Evolutionary conservation across 306 rosid genomes (phyloP), one percentile per base, ranked within the genome.

Genomic region (Lathyrus sativus): DNA sequence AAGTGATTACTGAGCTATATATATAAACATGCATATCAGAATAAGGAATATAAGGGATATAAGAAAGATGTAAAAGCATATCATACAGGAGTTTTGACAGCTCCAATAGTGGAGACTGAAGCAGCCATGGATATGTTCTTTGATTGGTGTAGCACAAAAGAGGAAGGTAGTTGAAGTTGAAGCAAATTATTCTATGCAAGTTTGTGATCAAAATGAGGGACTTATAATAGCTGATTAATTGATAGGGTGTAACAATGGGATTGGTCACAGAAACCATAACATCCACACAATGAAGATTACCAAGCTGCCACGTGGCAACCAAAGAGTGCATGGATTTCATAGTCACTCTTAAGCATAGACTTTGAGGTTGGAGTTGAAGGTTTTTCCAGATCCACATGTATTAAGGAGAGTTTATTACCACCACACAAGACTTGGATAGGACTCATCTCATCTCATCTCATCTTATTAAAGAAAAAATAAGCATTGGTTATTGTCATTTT

Each of bases 71-170:
- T n/a, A 14, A 59, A 50, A 45, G 61, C 4, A 26, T 4, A 55
- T 13, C 78, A 1, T 80, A 92, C 96, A 56, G 75, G 91, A 59
- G 79, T 84, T 70, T 89, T 92, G 78, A 87, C 85, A 51, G 85
- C 88, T 78, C 89, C 95, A 42, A 92, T 38, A 42, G 96, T 87
- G 75, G 98, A 85, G 76, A 88, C 76, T 58, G 98, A 79, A 66
- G 98, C 82, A 62, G 95, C 96, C 98, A 92, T 92, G 70, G 74
- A 9, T 53, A 19, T 51, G 39, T 38, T 57, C 14, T 42, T 3
- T 38, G 70, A 15, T 65, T 6, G 14, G 17, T 62, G 59, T 43
- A 22, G 33, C 35, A 53, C 9, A 68, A 11, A 65, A 53, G 14
- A 26, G 4, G 24, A 35, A 37, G 45, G 18, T 51, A 19, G 39